Percentiles rank a stretch among this genome's conserved stretches.
These are phyloP conservation scores for Bertia moriformis DNA, from an alignment of 2,329 filamentous ascomycete genomes.

Conservation along the genomic window DNA sequence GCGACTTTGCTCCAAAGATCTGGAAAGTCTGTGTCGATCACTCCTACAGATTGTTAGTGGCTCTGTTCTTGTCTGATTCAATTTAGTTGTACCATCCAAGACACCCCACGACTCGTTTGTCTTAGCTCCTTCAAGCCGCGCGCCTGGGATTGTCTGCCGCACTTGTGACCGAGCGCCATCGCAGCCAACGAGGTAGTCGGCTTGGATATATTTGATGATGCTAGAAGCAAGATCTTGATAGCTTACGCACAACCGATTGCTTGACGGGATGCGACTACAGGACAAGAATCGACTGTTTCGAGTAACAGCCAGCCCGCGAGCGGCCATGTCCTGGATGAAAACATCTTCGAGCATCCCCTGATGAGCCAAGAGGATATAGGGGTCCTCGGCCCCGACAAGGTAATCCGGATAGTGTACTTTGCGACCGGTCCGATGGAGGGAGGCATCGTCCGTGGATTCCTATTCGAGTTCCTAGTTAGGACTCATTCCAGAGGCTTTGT, in stretches of 20 bases:
- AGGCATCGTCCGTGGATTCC: background rate
- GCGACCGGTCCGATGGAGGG: background rate
- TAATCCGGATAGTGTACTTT: slow-evolving; percentile 5
- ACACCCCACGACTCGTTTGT: slow-evolving; percentile 56
- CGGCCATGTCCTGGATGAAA: slow-evolving; percentile 54
- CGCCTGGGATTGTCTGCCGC: slow-evolving; percentile 42
- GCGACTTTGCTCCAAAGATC: slow-evolving; percentile 64
- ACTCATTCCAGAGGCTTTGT: slow-evolving; percentile 9
- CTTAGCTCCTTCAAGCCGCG: slow-evolving; percentile 28
- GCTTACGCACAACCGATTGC: slow-evolving; percentile 17
- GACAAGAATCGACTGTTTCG: slow-evolving; percentile 47
- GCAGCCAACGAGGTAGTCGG: slow-evolving; percentile 56
- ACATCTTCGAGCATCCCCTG: slow-evolving; percentile 64
- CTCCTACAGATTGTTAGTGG: slow-evolving; percentile 7
- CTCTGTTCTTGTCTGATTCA: background rate
- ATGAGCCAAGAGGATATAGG: slow-evolving; percentile 41
- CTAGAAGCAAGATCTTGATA: slow-evolving; percentile 21
- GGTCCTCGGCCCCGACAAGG: slow-evolving; percentile 31
- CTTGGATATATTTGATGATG: slow-evolving; percentile 26
- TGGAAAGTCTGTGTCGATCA: slow-evolving; percentile 55
- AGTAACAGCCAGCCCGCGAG: slow-evolving; percentile 46
- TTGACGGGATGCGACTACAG: slow-evolving; percentile 30
- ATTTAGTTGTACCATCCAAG: slow-evolving; percentile 34
- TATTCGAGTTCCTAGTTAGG: background rate
- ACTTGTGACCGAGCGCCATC: slow-evolving; percentile 62